A percentile compares a stretch with the other conserved stretches of the same genome.
Conservation (phyloP, 306 rosid species). For the Lathyrus oleraceus region DNA sequence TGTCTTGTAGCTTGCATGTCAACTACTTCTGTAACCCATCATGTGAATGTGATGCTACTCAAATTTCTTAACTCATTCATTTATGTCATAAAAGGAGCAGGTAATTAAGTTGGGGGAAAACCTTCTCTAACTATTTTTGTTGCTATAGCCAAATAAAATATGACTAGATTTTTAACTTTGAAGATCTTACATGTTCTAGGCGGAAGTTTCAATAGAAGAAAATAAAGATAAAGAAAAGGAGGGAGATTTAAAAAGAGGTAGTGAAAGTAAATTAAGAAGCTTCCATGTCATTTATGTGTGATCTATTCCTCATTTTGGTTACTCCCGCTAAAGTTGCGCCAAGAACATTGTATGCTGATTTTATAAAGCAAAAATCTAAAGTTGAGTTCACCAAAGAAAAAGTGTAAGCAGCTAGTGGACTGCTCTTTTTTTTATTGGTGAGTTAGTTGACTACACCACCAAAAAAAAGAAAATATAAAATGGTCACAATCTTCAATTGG, state of each 20-base stretch:
- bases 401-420: constrained; percentile 30
- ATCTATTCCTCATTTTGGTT: constrained; percentile 8
- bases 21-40: constrained; percentile 36
- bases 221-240: not conserved
- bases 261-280: constrained; percentile 32
- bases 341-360: constrained; percentile 35
- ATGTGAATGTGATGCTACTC: constrained; percentile 29
- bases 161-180: no score
- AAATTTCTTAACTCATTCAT: constrained; percentile 22
- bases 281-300: constrained; percentile 27
- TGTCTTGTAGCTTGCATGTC: constrained; percentile 19
- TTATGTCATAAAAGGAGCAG: constrained; percentile 17
- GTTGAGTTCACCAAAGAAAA: constrained; percentile 21
- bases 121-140: no score
- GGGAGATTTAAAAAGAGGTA: constrained; percentile 18
- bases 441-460: constrained; percentile 28
- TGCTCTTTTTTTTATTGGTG: constrained; percentile 17
- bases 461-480: constrained; percentile 18
- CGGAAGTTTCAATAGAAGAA: no score
- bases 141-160: no score
- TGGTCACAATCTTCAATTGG: not conserved
- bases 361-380: constrained; percentile 50
- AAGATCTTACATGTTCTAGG: no score
- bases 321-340: constrained; percentile 17
- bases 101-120: constrained; percentile 5